Base-by-base conservation (phyloP, 345 rosid species). In the Odontarrhena argentea region DNA sequence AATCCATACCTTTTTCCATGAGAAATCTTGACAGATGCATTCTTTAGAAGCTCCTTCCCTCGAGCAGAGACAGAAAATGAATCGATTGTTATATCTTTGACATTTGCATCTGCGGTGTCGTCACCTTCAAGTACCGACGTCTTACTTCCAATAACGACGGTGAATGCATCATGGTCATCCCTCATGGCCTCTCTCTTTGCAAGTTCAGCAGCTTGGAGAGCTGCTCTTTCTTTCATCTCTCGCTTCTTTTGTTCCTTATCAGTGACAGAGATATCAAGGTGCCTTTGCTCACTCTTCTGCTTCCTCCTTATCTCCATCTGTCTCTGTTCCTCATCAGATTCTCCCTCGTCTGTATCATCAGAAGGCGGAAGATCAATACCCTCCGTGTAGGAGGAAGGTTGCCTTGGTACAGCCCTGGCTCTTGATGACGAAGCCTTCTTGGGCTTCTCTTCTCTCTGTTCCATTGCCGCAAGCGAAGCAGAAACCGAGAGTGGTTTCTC, bases 1-100 rank as follows among this genome's bases (percentile, higher is more conserved):
- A 94, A 81, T 26, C 99, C 99, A 81, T 94, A 94, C 68, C 96
- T 87, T 78, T 85, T 91, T 30, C 96, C 99, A 67, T 91, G 99
- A 8, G 99, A 91, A 76, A 94, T 88, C 79, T 84, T 94, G 50
- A 91, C 89, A 10, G 92, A 78, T 2, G 96, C 76, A 79, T 88
- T 87, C 84, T 87, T 88, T 54, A 94, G 71, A 55, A 94, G 96
- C 66, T 91, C 99, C 66, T 88, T 94, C 42, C 99, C 97, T 14
- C 95, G 86, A 42, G 96, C 99, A 2, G 99, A 79, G 6, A 94
- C 99, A 6, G 96, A 94, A 76, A 94, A 94, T 71, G 87, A 88
- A 9, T 91, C 97, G 0, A 94, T 66, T 0, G 96, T 70, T 37
- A 94, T 82, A 70, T 94, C 97, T 59, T 82, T 91, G 15, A 94